Percentiles rank a stretch among this genome's conserved stretches.
Conservation (phyloP, 768 basidiomycete genomes). For the Leucogyrophana mollusca region DNA sequence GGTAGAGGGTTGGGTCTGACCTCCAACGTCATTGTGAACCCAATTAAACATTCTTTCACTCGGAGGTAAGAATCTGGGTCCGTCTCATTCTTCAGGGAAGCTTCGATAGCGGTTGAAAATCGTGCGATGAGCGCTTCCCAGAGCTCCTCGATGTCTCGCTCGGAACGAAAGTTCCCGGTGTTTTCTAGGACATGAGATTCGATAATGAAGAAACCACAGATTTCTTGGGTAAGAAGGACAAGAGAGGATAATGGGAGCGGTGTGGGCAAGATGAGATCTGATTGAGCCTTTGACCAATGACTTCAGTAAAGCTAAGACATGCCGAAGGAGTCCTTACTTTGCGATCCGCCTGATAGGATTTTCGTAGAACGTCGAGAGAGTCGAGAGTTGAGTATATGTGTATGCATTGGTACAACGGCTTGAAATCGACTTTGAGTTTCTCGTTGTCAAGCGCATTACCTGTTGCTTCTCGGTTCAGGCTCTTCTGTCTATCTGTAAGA, state of each 20-base stretch:
- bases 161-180: conserved; percentile 85
- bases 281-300: conserved; percentile 73
- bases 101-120: conserved; percentile 70
- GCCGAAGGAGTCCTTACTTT: conserved; percentile 49
- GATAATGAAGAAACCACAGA: conserved; percentile 97
- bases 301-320: conserved; percentile 12
- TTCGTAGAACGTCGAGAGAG: conserved; percentile 85
- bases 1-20: conserved; percentile 37
- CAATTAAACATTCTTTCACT: conserved; percentile 80
- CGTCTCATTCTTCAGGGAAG: conserved; percentile 67
- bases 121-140: conserved; percentile 86
- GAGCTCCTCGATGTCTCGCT: conserved; percentile 88
- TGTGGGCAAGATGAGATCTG: conserved; percentile 85
- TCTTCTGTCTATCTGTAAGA: neutral
- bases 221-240: conserved; percentile 81
- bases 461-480: conserved; percentile 29
- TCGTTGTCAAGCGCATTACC: conserved; percentile 94
- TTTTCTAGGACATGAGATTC: conserved; percentile 91
- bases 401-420: conserved; percentile 93
- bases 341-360: conserved; percentile 95
- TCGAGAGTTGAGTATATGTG: conserved; percentile 94
- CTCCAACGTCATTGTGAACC: conserved; percentile 91
- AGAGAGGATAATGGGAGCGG: conserved; percentile 68
- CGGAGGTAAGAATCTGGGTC: conserved; percentile 81
- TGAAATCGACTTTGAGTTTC: conserved; percentile 86